These are phyloP conservation scores for Talaromyces verruculosus DNA, from an alignment of 2,329 filamentous ascomycete genomes.

Conservation along the genomic window DNA sequence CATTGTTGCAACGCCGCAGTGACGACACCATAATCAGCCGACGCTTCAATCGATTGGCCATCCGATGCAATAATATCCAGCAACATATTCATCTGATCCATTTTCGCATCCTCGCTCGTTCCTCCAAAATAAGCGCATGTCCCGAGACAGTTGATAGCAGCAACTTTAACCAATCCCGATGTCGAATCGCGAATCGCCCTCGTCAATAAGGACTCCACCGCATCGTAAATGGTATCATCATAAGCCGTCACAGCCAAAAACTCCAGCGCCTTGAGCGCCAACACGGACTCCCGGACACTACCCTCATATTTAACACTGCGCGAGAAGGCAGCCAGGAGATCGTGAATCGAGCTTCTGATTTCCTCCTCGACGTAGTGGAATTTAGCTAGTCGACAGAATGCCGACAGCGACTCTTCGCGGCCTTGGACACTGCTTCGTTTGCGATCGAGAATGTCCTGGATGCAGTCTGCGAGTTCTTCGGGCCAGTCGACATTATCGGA, in stretches of 20 bases:
- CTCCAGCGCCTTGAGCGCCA: conserved; percentile 70
- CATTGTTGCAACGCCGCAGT: conserved; percentile 73
- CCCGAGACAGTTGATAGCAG: conserved; percentile 71
- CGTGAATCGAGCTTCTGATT: conserved; percentile 58
- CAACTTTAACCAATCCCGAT: conserved; percentile 63
- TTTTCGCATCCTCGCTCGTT: conserved; percentile 64
- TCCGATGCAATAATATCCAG: conserved; percentile 78
- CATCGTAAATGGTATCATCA: conserved; percentile 65
- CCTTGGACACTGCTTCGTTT: conserved; percentile 75
- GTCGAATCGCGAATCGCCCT: conserved; percentile 66
- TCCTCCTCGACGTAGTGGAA: conserved; percentile 66
- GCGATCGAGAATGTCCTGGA: conserved; percentile 71
- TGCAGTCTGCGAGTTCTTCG: conserved; percentile 61
- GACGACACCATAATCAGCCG: conserved; percentile 69
- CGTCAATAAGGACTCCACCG: conserved; percentile 59
- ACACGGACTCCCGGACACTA: conserved; percentile 66
- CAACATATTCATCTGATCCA: conserved; percentile 72
- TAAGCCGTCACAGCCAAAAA: conserved; percentile 68
- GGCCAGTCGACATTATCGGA: conserved; percentile 61
- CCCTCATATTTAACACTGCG: conserved; percentile 69
- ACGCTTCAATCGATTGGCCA: conserved; percentile 68
- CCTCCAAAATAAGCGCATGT: conserved; percentile 75
- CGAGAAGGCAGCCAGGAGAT: conserved; percentile 65
- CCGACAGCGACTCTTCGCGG: conserved; percentile 63
- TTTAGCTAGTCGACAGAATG: conserved; percentile 66